These are phyloP conservation scores for Botrytis galanthina DNA, from an alignment of 2,329 filamentous ascomycete genomes.

Conservation along the genomic window DNA sequence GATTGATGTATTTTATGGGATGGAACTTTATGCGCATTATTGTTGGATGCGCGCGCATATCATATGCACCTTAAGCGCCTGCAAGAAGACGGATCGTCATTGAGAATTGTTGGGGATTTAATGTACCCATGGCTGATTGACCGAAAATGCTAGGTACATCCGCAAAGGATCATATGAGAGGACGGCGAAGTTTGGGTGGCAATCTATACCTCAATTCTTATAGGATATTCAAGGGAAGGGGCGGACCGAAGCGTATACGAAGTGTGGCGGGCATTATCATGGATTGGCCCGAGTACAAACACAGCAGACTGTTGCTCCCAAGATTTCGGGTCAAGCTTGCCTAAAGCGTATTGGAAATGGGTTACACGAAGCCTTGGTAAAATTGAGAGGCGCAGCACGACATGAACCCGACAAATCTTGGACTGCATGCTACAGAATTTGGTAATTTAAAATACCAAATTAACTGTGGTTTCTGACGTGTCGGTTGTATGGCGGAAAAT, in stretches of 20 bases:
- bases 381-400: constrained; percentile 19
- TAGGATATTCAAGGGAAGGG: constrained; percentile 5
- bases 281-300: constrained; percentile 17
- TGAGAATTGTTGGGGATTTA: background rate
- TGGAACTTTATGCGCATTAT: constrained; percentile 3
- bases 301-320: constrained; percentile 20
- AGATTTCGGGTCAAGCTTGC: constrained; percentile 21
- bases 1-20: constrained; percentile 12
- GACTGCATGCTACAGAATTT: constrained; percentile 14
- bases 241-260: constrained; percentile 16
- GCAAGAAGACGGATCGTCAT: constrained; percentile 13
- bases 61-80: constrained; percentile 24
- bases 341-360: constrained; percentile 3
- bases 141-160: constrained; percentile 10
- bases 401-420: constrained; percentile 21
- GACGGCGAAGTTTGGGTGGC: background rate
- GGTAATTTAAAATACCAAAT: constrained; percentile 13
- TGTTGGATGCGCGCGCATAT: constrained; percentile 21
- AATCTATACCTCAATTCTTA: constrained; percentile 4
- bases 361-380: constrained; percentile 7
- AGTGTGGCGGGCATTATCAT: constrained; percentile 6
- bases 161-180: background rate
- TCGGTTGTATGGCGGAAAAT: constrained; percentile 14
- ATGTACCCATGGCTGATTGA: background rate
- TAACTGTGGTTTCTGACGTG: constrained; percentile 19